Evolutionary conservation across 805 yeast genomes (phyloP).

Genomic region (Ogataea degrootiae): DNA sequence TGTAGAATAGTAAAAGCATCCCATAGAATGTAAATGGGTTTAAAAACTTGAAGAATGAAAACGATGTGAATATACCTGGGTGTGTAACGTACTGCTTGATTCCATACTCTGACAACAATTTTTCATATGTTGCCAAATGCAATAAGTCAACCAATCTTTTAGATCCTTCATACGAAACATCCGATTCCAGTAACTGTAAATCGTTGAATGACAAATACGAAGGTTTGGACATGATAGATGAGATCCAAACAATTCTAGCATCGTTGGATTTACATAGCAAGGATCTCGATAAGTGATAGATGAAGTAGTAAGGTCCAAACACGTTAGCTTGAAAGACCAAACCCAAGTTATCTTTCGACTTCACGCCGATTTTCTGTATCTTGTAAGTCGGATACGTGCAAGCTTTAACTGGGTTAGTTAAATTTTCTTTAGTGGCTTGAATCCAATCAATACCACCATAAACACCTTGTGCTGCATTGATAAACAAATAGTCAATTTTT

Average conservation of each 20-base stretch:
- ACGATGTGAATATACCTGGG: conserved; percentile 90
- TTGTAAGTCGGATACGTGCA: conserved; percentile 88
- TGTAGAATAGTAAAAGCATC: conserved; percentile 77
- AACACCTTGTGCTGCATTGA: conserved; percentile 89
- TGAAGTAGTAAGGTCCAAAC: conserved; percentile 88
- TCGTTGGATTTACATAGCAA: conserved; percentile 37
- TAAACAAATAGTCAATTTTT: conserved; percentile 70
- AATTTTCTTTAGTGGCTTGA: conserved; percentile 65
- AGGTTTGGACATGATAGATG: conserved; percentile 77
- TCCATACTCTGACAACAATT: conserved; percentile 42
- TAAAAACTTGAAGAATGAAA: conserved; percentile 70
- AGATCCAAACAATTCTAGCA: conserved; percentile 78
- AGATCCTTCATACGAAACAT: conserved; percentile 84
- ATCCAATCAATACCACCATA: conserved; percentile 85
- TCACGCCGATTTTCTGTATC: conserved; percentile 73
- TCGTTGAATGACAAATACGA: conserved; percentile 71
- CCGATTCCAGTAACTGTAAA: conserved; percentile 59
- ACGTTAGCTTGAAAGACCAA: conserved; percentile 91
- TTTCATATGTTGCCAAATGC: conserved; percentile 64
- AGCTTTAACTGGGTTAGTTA: conserved; percentile 65
- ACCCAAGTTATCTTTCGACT: conserved; percentile 76
- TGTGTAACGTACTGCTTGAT: conserved; percentile 76
- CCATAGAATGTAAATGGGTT: conserved; percentile 79
- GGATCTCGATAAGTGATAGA: conserved; percentile 57
- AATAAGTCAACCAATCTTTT: conserved; percentile 80